Evolutionary conservation across 371 early-diverging fungal genomes (phyloP), one percentile per base, ranked within the genome.

Genomic region (Umbelopsis sp.): DNA sequence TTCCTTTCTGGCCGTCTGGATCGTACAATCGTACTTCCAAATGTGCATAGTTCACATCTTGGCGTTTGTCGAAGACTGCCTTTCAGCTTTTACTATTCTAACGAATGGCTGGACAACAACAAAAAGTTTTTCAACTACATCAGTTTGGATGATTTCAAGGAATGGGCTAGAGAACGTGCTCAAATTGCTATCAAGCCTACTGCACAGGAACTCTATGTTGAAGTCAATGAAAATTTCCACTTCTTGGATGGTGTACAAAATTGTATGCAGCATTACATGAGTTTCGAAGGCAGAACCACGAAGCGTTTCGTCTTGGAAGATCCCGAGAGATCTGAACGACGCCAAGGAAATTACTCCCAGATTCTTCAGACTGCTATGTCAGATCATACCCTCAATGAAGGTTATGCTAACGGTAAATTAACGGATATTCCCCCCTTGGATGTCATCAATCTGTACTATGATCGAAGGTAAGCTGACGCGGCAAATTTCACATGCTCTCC

Each of bases 361-460:
- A 70, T 75, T 11, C 65, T 83, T 29, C 50, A 72, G 38, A 68
- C 66, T 9, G 51, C 70, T 20, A 57, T 82, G n/a, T 57, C 73
- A 35, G 79, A 82, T 53, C 72, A 74, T 48, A 69, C 75, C n/a
- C 66, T 74, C n/a, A 11, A 65, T 16, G 64, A 68, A 35, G 76
- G 73, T 20, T 77, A 77, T 50, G 11, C 18, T 14, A 35, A 57
- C 35, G 57, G 57, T 14, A 69, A 37, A 68, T 38, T 50, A 44
- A 46, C 41, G 38, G 44, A 38, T 16, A 12, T 45, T 37, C 76
- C 79, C 50, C 70, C 69, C 9, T 69, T 80, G 1, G 83, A 83
- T 63, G 80, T 80, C 7, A 72, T 83, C n/a, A 71, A 80, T 25
- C 44, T 83, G 48, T 79, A 67, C 57, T 83, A 79, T 67, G 83